Evolutionary conservation across 225 moss, liverwort and hornwort species (phyloP), one percentile per base, ranked within the genome.

Genomic region (Pleurozium schreberi): DNA sequence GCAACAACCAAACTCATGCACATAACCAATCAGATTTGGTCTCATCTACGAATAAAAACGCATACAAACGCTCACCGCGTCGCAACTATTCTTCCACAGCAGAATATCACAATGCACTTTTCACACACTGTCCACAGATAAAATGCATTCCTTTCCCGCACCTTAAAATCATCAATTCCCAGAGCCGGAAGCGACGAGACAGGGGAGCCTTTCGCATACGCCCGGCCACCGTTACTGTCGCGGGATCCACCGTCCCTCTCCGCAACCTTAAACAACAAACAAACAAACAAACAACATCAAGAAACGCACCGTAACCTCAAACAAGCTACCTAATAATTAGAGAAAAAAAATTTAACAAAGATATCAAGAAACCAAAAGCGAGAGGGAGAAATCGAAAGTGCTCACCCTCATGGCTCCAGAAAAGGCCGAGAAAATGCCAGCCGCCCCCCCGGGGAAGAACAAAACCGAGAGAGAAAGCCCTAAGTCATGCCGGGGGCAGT

Each of bases 161-260:
- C 98, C 98, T 96, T 98, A 85, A 96, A 98, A 60, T 96, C 96
- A 88, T 98, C 98, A 83, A 90, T 91, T 90, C 92, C 93, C 52
- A 96, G 85, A 40, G 91, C 88, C n/a, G 93, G 95, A 30, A 95
- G 89, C 40, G 94, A 93, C 88, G 95, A 94, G 70, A 90, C 91
- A 45, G 94, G 91, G 33, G 96, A 92, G 79, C 85, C 92, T 79
- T 94, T 93, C 90, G 88, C 88, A 85, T 92, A 85, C 55, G 91
- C 92, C 91, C 93, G 92, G 67, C 93, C 94, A 65, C 90, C 88
- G 85, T 94, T 97, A 78, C 83, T 87, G 40, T 83, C 89, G 80
- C 90, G 94, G 43, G 83, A 90, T 87, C 88, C 95, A 45, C 92
- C 87, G 45, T 94, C 96, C 91, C 95, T 84, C 82, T 98, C 96